Percentiles rank a stretch among this genome's conserved stretches.
phyloP scores from a whole-genome alignment of 306 rosid species.

The Vigna radiata region DNA sequence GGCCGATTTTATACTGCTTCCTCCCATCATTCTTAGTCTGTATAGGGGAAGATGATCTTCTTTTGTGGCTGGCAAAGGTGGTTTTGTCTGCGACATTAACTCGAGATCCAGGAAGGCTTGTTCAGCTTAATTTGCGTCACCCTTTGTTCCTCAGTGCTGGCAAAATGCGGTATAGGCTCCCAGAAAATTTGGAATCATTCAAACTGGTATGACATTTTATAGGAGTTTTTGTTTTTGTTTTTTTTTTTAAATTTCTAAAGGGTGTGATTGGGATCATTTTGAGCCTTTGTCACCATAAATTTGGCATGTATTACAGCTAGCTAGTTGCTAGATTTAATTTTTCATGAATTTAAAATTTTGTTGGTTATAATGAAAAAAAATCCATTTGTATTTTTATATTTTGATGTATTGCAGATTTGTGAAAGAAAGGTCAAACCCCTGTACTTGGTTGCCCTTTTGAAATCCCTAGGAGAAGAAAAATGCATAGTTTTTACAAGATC shows the following conservation, averaged over 20 bases:
- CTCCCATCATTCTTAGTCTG: conserved; percentile 82
- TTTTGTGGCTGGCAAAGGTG: conserved; percentile 73
- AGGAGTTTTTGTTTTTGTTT: too few species aligned
- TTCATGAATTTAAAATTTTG: background rate
- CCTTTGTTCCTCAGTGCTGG: conserved; percentile 88
- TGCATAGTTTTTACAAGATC: conserved; percentile 91
- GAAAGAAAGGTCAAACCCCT: conserved; percentile 81
- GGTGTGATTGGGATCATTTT: background rate
- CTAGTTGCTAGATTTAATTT: conserved; percentile 9
- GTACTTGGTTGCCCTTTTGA: conserved; percentile 83
- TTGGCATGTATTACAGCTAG: background rate
- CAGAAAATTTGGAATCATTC: conserved; percentile 80
- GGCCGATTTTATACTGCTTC: conserved; percentile 90
- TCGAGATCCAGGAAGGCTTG: conserved; percentile 89
- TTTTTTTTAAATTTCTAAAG: background rate
- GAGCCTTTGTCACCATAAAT: background rate
- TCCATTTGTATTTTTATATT: conserved; percentile 30
- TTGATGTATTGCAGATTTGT: conserved; percentile 63
- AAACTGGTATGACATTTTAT: conserved; percentile 62
- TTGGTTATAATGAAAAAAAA: conserved; percentile 22
- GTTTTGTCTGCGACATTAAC: conserved; percentile 88
- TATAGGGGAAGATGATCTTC: conserved; percentile 88
- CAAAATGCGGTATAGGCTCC: conserved; percentile 77
- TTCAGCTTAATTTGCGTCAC: conserved; percentile 81
- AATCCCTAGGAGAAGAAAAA: conserved; percentile 77